A percentile compares a stretch with the other conserved stretches of the same genome.
Evolutionary conservation across 2,329 filamentous ascomycete species (phyloP).

Genomic region (Celoporthe dispersa): DNA sequence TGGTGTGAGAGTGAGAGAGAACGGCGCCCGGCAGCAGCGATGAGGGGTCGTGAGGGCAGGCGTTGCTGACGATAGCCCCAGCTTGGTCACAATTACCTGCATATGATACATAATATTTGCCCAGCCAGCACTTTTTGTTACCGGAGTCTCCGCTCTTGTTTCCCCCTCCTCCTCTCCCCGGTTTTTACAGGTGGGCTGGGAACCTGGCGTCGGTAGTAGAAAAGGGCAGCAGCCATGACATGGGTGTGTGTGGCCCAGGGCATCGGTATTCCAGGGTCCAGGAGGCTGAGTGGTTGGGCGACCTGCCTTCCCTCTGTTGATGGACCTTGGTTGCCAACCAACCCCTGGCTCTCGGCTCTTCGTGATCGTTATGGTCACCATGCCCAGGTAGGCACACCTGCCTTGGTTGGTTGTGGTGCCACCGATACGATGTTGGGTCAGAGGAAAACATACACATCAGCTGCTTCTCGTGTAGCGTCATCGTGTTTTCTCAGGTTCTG

Average conservation of each 20-base stretch:
- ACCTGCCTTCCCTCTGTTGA: no score
- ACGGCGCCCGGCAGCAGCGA: neutral
- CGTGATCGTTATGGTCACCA: neutral
- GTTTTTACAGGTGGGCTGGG: neutral
- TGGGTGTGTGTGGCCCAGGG: neutral
- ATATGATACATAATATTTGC: neutral
- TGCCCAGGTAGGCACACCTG: neutral
- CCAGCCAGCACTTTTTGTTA: neutral
- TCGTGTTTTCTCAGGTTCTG: neutral
- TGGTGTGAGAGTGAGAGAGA: no score
- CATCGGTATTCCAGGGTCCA: neutral
- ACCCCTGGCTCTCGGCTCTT: neutral
- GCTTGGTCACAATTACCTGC: neutral
- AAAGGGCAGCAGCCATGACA: neutral
- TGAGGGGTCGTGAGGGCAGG: neutral
- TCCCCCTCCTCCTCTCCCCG: no score
- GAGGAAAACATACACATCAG: neutral
- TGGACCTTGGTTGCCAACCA: neutral
- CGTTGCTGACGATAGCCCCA: neutral
- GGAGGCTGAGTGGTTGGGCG: neutral
- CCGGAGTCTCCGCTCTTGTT: neutral
- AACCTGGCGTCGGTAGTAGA: neutral
- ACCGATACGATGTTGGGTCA: neutral
- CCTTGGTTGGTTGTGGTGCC: neutral
- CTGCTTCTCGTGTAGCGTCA: neutral